These are phyloP conservation scores for Aphanomyces stellatus DNA, from an alignment of 352 stramenopile genomes.

Conservation along the genomic window DNA sequence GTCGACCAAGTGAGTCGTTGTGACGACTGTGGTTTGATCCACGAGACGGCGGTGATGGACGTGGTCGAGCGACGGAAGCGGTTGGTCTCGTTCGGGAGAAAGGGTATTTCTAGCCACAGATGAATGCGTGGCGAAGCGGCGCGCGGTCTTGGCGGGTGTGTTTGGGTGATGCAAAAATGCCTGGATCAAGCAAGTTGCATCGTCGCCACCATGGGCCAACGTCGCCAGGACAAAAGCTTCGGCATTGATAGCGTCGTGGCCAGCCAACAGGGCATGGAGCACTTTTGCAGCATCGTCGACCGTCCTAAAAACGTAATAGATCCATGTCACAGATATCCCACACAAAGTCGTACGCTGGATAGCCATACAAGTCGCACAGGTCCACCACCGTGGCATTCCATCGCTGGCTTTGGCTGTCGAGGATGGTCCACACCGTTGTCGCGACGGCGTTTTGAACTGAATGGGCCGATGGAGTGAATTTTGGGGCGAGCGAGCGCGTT, in stretches of 20 bases:
- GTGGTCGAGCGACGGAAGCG: neutral
- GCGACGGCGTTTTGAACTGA: too few relatives aligned
- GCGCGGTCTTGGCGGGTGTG: neutral
- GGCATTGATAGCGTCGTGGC: neutral
- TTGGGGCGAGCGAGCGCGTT: too few relatives aligned
- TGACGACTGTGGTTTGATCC: neutral
- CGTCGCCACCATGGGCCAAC: neutral
- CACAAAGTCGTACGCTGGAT: conserved; percentile 1
- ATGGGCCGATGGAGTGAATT: too few relatives aligned
- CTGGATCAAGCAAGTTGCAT: neutral
- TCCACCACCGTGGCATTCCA: conserved; percentile 13
- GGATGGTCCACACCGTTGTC: neutral
- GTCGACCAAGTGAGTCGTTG: neutral
- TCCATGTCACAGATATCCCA: neutral
- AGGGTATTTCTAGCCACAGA: too few relatives aligned
- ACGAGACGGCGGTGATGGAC: neutral
- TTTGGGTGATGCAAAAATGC: neutral
- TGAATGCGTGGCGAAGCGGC: neutral
- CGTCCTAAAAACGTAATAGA: neutral
- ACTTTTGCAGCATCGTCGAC: neutral
- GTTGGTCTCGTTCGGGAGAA: too few relatives aligned
- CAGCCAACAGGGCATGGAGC: neutral
- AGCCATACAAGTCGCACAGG: neutral
- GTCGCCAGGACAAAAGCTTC: neutral
- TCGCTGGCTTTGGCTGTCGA: neutral